Base-by-base conservation (phyloP, 2,329 filamentous ascomycete species). In the Beauveria medogensis region DNA sequence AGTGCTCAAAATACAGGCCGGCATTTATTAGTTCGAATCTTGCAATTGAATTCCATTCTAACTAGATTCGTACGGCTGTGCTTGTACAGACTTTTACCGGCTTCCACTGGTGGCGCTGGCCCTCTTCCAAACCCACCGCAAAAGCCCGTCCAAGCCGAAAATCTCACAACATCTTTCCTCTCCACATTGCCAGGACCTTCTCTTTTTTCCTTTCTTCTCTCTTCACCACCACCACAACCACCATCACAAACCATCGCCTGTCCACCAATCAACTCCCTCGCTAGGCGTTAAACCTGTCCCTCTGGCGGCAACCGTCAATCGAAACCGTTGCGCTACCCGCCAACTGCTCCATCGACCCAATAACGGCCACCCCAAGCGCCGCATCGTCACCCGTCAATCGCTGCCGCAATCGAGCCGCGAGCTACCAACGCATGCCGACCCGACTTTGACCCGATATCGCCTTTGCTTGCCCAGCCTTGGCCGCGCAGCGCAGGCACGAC, bases 121-220 rank as follows among this genome's bases (percentile, higher is more conserved):
- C 47, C 30, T 53, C 34, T 10, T 20, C 30, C 16, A 37, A 54
- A 37, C 51, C 51, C 51, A 54, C 30, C 16, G n/a, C 34, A 24
- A 34, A 56, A 44, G 40, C 30, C 59, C 59, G 59, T 56, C 44
- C 44, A 41, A 52, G 41, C 59, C 59, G 59, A 61, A 61, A 61
- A 61, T 61, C 59, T 61, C 52, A 61, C 52, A 55, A 51, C 57
- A 59, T 59, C 55, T 48, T 46, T 47, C 26, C 52, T 55, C 59
- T 61, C 59, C 59, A 61, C 59, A 61, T 22, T 60, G 44, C 24
- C 41, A 37, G 44, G 52, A 34, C 30, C 44, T 40, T 51, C 20
- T 43, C 34, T 37, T 37, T 37, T 37, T 30, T 52, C 22, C 48
- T 60, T 60, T 55, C 55, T 60, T 48, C 44, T 44, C 55, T 55